Evolutionary conservation across 805 yeast species (phyloP).

Genomic region (Teunomyces pallodes): DNA sequence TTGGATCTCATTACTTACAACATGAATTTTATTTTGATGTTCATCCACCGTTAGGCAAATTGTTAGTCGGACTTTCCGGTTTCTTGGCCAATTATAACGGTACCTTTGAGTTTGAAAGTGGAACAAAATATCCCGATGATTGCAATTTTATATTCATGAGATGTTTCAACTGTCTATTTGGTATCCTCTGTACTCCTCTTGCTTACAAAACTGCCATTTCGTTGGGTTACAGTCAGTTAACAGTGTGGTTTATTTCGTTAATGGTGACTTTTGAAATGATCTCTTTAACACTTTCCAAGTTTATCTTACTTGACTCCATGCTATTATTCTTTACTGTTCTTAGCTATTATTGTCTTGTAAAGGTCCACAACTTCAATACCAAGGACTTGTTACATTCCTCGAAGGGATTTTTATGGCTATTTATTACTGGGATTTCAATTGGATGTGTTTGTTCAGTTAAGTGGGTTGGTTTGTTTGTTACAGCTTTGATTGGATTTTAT

Average conservation of each 20-base stretch:
- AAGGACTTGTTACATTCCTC: constrained; percentile 34
- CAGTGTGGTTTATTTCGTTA: constrained; percentile 59
- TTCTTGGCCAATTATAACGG: constrained; percentile 82
- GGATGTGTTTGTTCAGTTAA: constrained; percentile 85
- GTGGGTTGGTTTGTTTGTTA: constrained; percentile 79
- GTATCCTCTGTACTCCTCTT: constrained; percentile 64
- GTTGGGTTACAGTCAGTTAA: constrained; percentile 23
- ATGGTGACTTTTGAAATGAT: constrained; percentile 68
- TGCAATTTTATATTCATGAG: constrained; percentile 66
- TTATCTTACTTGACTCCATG: constrained; percentile 76
- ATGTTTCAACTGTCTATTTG: constrained; percentile 65
- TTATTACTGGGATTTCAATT: constrained; percentile 60
- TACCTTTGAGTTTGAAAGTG: constrained; percentile 70
- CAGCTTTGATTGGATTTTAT: constrained; percentile 58
- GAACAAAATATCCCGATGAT: constrained; percentile 59
- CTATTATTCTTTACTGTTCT: constrained; percentile 67
- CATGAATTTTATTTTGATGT: constrained; percentile 84
- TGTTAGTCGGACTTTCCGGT: constrained; percentile 76
- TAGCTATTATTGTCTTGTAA: constrained; percentile 35
- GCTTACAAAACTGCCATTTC: constrained; percentile 51
- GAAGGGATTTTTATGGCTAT: constrained; percentile 54
- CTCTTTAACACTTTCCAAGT: constrained; percentile 68
- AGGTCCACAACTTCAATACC: constrained; percentile 48
- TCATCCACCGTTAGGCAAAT: constrained; percentile 84
- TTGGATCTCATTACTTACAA: constrained; percentile 75